phyloP scores from a whole-genome alignment of 1,139 yeast species.

The Sugiyamaella neomexicana region DNA sequence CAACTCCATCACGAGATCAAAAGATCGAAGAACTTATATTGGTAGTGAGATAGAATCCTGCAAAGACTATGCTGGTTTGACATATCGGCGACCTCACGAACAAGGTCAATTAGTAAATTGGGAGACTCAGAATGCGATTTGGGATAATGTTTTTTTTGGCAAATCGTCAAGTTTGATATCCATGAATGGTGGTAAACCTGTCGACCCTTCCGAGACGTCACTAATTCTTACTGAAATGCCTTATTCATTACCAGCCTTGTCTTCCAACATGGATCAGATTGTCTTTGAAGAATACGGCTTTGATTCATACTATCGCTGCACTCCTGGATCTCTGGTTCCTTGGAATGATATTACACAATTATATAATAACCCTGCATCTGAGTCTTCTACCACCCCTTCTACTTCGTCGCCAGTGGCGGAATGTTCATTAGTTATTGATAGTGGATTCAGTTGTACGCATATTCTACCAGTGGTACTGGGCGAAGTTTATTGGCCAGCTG shows the following conservation, averaged over 20 bases:
- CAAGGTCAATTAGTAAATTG: slow-evolving; percentile 84
- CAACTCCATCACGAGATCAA: slow-evolving; percentile 72
- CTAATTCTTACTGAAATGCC: slow-evolving; percentile 75
- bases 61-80: slow-evolving; percentile 72
- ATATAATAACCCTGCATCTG: slow-evolving; percentile 17
- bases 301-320: slow-evolving; percentile 59
- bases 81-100: slow-evolving; percentile 79
- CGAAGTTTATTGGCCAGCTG: slow-evolving; percentile 73
- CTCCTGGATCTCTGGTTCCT: slow-evolving; percentile 70
- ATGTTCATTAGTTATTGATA: slow-evolving; percentile 78
- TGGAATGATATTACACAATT: slow-evolving; percentile 47
- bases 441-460: slow-evolving; percentile 89
- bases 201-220: slow-evolving; percentile 51
- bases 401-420: slow-evolving; percentile 46
- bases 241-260: slow-evolving; percentile 76
- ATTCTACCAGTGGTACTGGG: slow-evolving; percentile 82
- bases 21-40: slow-evolving; percentile 70
- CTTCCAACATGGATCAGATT: slow-evolving; percentile 85
- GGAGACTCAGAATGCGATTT: slow-evolving; percentile 88
- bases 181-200: slow-evolving; percentile 19
- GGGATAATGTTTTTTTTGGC: slow-evolving; percentile 74
- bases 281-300: slow-evolving; percentile 93
- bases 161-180: slow-evolving; percentile 38
- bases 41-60: slow-evolving; percentile 70
- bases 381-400: slow-evolving; percentile 7